Evolutionary conservation across 2,329 filamentous ascomycete genomes (phyloP), one percentile per base, ranked within the genome.

Genomic region (Cercospora nicotianae): DNA sequence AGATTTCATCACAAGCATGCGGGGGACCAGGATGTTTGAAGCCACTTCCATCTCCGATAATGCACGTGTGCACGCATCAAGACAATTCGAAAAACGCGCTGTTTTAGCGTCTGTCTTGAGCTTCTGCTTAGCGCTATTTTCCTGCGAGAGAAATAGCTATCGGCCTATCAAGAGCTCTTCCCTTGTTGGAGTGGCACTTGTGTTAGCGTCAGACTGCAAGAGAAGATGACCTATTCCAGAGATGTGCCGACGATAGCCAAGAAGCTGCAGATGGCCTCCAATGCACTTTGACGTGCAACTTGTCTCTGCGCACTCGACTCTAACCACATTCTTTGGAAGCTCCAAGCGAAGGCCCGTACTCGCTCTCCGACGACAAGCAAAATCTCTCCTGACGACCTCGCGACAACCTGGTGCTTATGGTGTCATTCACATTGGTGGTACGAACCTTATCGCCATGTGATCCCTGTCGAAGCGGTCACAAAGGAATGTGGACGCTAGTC

Each of bases 401-500:
- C 53, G 16, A 31, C 13, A 31, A 31, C 28, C 28, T 58, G 51
- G 55, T 58, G 55, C 28, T 18, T 58, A 58, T 58, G 55, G 55
- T 58, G 55, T 58, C 55, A 58, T 33, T 58, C 31, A 23, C 28
- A 9, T 33, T 33, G 55, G 16, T 58, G 28, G 16, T 16, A 57
- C 30, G 36, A 58, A 58, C 62, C 51, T 45, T 45, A 55, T 64
- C 45, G 30, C 23, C 62, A 48, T 59, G 62, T 64, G 62, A 64
- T 64, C 51, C 48, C 20, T 57, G 42, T 36, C 28, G 1, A 5
- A 39, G 36, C 16, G 36, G 36, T 39, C 36, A 42, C 28, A 31
- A 18, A 45, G 26, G 61, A 57, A 30, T 26, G 23, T 26, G 48
- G 20, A 23, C 61, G 61, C 53, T 58, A 64, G 48, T 58, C 30